Conservation (phyloP, 352 stramenopile genomes). For the Phytophthora idaei region DNA sequence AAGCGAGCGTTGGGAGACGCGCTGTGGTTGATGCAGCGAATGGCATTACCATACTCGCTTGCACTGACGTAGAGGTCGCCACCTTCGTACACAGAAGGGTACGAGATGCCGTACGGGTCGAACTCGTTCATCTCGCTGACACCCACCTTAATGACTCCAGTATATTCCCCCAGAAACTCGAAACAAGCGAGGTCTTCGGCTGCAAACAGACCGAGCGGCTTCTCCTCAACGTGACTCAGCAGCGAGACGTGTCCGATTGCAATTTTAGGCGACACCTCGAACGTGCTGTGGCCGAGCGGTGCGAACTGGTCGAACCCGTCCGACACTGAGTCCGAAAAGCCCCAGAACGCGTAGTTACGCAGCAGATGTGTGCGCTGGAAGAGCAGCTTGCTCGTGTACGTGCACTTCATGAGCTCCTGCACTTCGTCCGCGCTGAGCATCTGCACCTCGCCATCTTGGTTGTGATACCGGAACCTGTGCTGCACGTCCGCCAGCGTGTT, state of each 20-base stretch:
- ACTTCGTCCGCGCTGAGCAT: constrained; percentile 52
- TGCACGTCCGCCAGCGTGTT: constrained; percentile 36
- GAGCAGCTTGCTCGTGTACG: constrained; percentile 73
- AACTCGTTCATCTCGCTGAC: constrained; percentile 43
- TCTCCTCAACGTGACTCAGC: constrained; percentile 52
- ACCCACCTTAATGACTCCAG: constrained; percentile 65
- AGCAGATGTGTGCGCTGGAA: constrained; percentile 74
- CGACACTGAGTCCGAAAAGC: constrained; percentile 57
- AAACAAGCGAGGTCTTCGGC: constrained; percentile 44
- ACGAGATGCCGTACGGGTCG: constrained; percentile 74
- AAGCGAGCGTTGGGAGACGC: constrained; percentile 63
- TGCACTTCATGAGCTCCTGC: constrained; percentile 72
- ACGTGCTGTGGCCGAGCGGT: constrained; percentile 22
- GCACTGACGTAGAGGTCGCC: constrained; percentile 75
- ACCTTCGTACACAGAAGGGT: constrained; percentile 70
- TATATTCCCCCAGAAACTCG: constrained; percentile 73
- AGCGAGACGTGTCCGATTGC: constrained; percentile 56
- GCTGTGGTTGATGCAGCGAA: constrained; percentile 84
- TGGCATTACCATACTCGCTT: constrained; percentile 74
- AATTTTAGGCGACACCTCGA: constrained; percentile 52
- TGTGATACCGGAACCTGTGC: constrained; percentile 51
- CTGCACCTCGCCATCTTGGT: constrained; percentile 31
- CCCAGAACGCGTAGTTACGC: constrained; percentile 81
- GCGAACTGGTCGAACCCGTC: constrained; percentile 59
- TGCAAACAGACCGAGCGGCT: constrained; percentile 70